A percentile compares a stretch with the other conserved stretches of the same genome.
These are phyloP conservation scores for Mucor velutinosus DNA, from an alignment of 371 early-diverging fungal species.

Conservation along the genomic window DNA sequence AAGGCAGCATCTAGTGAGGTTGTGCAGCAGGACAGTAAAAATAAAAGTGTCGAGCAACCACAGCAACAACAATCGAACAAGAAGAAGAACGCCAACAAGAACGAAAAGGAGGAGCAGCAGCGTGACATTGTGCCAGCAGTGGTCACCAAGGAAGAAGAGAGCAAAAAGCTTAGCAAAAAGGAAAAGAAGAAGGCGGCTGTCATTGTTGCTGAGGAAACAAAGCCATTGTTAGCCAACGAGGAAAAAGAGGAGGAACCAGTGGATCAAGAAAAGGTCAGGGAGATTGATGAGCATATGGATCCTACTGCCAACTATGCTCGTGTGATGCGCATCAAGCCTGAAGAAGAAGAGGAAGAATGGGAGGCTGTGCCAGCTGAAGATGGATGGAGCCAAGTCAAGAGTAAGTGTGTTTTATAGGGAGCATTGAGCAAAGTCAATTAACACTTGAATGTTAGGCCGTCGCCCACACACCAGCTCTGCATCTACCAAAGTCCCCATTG, in stretches of 20 bases:
- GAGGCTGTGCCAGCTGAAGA: slow-evolving; percentile 42
- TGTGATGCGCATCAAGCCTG: slow-evolving; percentile 44
- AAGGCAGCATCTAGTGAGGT: not conserved
- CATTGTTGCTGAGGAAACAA: not conserved
- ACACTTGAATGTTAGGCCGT: slow-evolving; percentile 5
- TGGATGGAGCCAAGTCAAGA: slow-evolving; percentile 36
- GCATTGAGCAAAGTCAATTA: not conserved
- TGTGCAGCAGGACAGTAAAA: not conserved
- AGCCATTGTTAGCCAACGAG: not conserved
- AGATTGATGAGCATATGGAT: slow-evolving; percentile 52
- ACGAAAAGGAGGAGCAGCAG: not conserved
- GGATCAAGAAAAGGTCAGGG: slow-evolving; percentile 18
- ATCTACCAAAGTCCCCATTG: not conserved
- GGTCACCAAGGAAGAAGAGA: slow-evolving; percentile 12
- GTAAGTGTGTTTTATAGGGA: slow-evolving; percentile 8
- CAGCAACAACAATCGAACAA: not conserved
- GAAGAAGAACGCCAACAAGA: not conserved
- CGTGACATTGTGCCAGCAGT: not conserved
- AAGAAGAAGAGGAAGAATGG: slow-evolving; percentile 30
- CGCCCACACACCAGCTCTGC: not conserved
- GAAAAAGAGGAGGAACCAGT: not conserved
- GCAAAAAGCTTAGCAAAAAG: slow-evolving; percentile 22
- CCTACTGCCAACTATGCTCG: slow-evolving; percentile 38
- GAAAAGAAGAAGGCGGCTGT: slow-evolving; percentile 4
- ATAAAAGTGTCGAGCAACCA: not conserved